Evolutionary conservation across 805 yeast species (phyloP), one percentile per base, ranked within the genome.

Genomic region (Candida hispaniensis): DNA sequence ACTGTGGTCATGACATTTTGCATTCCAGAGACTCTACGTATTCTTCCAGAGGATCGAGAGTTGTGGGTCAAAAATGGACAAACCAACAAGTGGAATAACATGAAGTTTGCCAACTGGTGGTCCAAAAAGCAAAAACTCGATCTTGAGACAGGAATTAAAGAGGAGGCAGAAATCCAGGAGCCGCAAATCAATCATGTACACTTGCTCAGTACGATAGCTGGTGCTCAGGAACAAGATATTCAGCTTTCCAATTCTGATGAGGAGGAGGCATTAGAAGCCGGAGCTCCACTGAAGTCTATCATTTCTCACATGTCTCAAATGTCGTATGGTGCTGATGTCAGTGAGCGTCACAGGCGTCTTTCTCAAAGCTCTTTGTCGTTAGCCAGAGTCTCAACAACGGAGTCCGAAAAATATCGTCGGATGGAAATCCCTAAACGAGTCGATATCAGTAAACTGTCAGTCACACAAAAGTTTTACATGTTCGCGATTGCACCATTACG

Each of bases 21-120:
- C 4, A 59, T 83, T 11, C 95, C 96, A 1, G 96, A 85, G 50
- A 85, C 95, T 0, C 59, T 82, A 26, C 61, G 86, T 13, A 23
- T 32, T n/a, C 18, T 28, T 3, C 28, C 36, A 13, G 36, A 32
- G 14, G 36, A 32, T 14, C 6, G 36, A 32, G 36, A 23, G 11
- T 13, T 32, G 22, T 32, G 36, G 36, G n/a, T 23, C 6, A 22
- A 23, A 22, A 8, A 19, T 19, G 26, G 7, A 21, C 14, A 14
- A 15, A 20, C n/a, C 34, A 30, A 14, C 23, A 32, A 17, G 11
- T 12, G n/a, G n/a, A n/a, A n/a, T n/a, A n/a, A n/a, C n/a, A n/a
- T n/a, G n/a, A n/a, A n/a, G n/a, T n/a, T n/a, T n/a, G n/a, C n/a
- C 15, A 32, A 16, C 22, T 32, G 36, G 36, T 32, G 28, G 28